These are phyloP conservation scores for Inga oerstediana DNA, from an alignment of 306 rosid species.

Conservation along the genomic window DNA sequence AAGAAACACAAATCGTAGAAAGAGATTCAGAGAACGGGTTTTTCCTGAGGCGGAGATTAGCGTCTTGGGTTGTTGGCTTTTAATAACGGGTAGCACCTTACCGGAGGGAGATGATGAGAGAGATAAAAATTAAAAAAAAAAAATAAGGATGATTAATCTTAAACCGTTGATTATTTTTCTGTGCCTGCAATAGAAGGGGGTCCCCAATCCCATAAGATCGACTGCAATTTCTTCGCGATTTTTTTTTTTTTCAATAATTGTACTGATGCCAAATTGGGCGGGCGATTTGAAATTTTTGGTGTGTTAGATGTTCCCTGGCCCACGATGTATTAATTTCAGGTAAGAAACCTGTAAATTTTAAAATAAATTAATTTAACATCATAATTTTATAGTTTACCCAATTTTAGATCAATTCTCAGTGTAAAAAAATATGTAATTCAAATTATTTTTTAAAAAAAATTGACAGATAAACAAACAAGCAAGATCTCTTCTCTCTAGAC, in stretches of 20 bases:
- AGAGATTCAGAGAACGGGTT: conserved; percentile 33
- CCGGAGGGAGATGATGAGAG: background rate
- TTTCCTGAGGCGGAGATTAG: conserved; percentile 27
- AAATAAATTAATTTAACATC: too few relatives aligned
- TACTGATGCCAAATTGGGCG: background rate
- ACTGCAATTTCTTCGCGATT: background rate
- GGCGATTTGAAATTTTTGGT: background rate
- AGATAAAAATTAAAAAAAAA: too few relatives aligned
- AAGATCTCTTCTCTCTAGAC: background rate
- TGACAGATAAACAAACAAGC: background rate
- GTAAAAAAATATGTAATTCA: too few relatives aligned
- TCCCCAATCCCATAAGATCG: too few relatives aligned
- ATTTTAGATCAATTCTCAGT: too few relatives aligned
- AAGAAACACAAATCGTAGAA: background rate
- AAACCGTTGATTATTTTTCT: background rate
- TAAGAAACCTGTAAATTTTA: too few relatives aligned
- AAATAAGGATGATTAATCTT: background rate
- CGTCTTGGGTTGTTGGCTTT: background rate
- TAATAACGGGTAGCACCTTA: background rate
- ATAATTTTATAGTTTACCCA: too few relatives aligned
- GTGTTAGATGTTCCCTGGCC: background rate
- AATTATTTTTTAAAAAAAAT: too few relatives aligned
- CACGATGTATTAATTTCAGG: background rate
- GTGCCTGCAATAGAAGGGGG: background rate
- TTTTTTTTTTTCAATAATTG: background rate